phyloP scores from a whole-genome alignment of 306 rosid species.

The Ziziphus jujuba region DNA sequence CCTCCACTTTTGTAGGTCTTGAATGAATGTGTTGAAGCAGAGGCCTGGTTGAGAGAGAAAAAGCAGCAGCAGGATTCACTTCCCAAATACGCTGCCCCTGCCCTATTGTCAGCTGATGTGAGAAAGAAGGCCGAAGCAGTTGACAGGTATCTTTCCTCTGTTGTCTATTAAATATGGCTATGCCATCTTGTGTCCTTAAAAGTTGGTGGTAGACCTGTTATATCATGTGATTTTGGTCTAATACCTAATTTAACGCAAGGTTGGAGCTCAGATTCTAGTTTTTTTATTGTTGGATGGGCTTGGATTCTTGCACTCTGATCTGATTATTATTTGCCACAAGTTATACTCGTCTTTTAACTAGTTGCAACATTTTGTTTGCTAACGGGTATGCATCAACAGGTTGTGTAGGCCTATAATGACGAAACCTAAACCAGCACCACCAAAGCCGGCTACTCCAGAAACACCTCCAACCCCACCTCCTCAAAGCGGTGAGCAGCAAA shows the following conservation, averaged over 20 bases:
- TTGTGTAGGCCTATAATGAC: slow-evolving; percentile 84
- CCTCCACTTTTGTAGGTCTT: slow-evolving; percentile 48
- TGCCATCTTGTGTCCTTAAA: not conserved
- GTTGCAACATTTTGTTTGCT: too few species aligned
- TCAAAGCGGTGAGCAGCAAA: slow-evolving; percentile 42
- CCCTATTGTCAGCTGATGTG: slow-evolving; percentile 68
- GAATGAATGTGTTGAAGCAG: slow-evolving; percentile 82
- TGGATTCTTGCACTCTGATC: not conserved
- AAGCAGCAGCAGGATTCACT: slow-evolving; percentile 70
- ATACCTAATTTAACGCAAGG: too few species aligned
- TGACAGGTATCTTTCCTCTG: slow-evolving; percentile 55
- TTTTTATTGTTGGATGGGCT: not conserved
- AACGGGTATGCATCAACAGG: slow-evolving; percentile 28
- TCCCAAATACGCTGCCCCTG: slow-evolving; percentile 76
- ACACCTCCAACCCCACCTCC: slow-evolving; percentile 55
- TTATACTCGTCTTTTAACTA: not conserved
- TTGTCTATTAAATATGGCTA: not conserved
- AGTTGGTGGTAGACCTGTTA: not conserved
- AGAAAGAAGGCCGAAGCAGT: slow-evolving; percentile 82
- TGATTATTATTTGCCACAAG: not conserved
- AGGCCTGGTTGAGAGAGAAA: slow-evolving; percentile 85
- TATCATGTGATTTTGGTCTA: too few species aligned
- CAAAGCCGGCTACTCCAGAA: slow-evolving; percentile 64
- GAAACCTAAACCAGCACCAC: slow-evolving; percentile 71
- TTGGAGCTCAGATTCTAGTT: too few species aligned